Evolutionary conservation across 225 moss, liverwort and hornwort genomes (phyloP), one percentile per base, ranked within the genome.

Genomic region (Polytrichum formosum): DNA sequence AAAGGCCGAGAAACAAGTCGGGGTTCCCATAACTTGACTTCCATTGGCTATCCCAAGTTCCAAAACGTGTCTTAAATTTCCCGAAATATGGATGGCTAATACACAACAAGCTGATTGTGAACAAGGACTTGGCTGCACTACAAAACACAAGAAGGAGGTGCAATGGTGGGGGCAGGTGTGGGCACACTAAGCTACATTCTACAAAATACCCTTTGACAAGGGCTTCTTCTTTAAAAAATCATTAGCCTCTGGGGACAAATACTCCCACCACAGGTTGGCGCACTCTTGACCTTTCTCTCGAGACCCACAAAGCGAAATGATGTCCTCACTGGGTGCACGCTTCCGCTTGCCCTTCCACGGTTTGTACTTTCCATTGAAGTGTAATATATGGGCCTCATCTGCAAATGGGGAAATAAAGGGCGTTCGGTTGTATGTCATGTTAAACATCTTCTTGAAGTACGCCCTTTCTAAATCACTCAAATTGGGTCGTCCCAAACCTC

Each of bases 221-320:
- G 81, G 79, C 72, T 70, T 78, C 78, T 83, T 82, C 72, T 84
- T 88, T 73, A 88, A 84, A 79, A 79, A 84, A 56, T 79, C 79
- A 31, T 90, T 78, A 26, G 91, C 91, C 1, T 33, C 74, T 31
- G 85, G 74, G 18, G 89, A 88, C 17, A 96, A 73, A 66, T 96
- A 96, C 23, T 91, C 87, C 96, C 96, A 96, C 96, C 96, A 96
- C 18, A 96, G 74, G 29, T 70, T 77, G n/a, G 85, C 73, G 69
- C 96, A 96, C 70, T 96, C 93, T 25, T 81, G 79, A 6, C 69
- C 65, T 26, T 76, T 72, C 65, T 74, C 21, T 5, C 76, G 75
- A 6, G 72, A 77, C 19, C 93, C 96, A 75, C 96, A 96, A 17
- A 93, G 72, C 2, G 96, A 93, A 18, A 96, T 83, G 20, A 90